Base-by-base conservation (phyloP, 179 eudicot species). In the Monotropa hypopitys region DNA sequence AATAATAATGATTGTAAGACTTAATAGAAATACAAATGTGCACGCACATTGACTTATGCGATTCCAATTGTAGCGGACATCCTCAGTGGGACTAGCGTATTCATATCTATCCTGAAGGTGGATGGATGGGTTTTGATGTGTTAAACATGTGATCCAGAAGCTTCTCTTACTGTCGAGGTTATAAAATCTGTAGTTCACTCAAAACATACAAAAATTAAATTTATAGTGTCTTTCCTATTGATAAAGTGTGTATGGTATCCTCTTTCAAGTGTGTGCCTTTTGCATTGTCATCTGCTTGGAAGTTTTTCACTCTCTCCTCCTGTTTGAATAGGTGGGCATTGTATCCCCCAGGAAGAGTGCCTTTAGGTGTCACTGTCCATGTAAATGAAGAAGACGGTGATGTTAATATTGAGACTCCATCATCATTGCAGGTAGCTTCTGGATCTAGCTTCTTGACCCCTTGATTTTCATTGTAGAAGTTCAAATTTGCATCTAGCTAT, bases 341-440 rank as follows among this genome's bases (percentile, higher is more conserved):
- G 79, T 95, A 95, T 88, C 99, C 99, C 78, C 99, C 99, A 42
- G 99, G 99, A 81, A 95, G 89, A 85, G 99, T 95, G 66, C 99
- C 99, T 83, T 85, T 84, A 77, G 99, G 99, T 81, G 99, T 95
- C 74, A 95, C 91, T 33, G 98, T 95, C 59, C 95, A 95, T 80
- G 98, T 95, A 63, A 90, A 95, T 85, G 98, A 95, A 71, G 97
- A 95, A 78, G 98, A 93, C 79, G 99, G 98, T 77, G 99, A 95
- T 86, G 94, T 95, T 82, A 88, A 90, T 80, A 84, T 95, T 73
- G 99, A 91, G 21, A 91, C 91, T 53, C 99, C 98, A 21, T 81
- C 99, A 56, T 95, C 99, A 70, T 86, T 95, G 84, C 98, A 95
- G 98, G 99, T 95, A 84, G n/a, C n/a, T n/a, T n/a, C n/a, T n/a